These are phyloP conservation scores for Metschnikowia bowlesiae DNA, from an alignment of 805 yeast species.

Conservation along the genomic window DNA sequence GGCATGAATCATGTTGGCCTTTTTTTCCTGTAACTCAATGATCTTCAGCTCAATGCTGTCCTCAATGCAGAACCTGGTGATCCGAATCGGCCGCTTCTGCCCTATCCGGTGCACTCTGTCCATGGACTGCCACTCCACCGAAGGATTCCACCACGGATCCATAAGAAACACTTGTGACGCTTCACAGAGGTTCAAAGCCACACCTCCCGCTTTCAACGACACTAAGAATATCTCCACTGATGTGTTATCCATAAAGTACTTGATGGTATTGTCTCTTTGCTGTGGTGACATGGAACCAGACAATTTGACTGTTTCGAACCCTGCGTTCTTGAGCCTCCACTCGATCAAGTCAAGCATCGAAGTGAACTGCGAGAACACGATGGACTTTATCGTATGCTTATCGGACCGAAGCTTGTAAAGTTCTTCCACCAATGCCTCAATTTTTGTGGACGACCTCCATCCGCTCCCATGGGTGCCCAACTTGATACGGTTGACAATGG, in stretches of 20 bases:
- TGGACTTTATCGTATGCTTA: slow-evolving; percentile 83
- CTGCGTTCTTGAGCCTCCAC: slow-evolving; percentile 93
- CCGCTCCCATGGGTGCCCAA: slow-evolving; percentile 64
- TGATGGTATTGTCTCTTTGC: slow-evolving; percentile 88
- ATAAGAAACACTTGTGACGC: slow-evolving; percentile 93
- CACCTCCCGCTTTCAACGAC: slow-evolving; percentile 97
- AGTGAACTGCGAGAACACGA: slow-evolving; percentile 96
- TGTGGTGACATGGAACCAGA: slow-evolving; percentile 97
- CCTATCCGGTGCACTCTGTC: slow-evolving; percentile 98
- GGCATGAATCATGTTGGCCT: slow-evolving; percentile 97
- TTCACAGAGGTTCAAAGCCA: slow-evolving; percentile 91
- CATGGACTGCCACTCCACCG: slow-evolving; percentile 97
- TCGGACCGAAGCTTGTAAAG: slow-evolving; percentile 82
- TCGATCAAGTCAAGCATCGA: slow-evolving; percentile 94
- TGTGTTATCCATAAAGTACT: slow-evolving; percentile 88
- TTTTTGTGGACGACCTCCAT: slow-evolving; percentile 94
- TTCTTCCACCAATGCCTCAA: slow-evolving; percentile 94
- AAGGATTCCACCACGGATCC: slow-evolving; percentile 99
- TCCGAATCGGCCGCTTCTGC: slow-evolving; percentile 88
- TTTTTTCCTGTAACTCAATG: slow-evolving; percentile 92
- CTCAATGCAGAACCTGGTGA: slow-evolving; percentile 89
- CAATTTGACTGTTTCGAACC: slow-evolving; percentile 87
- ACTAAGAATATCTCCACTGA: slow-evolving; percentile 91
- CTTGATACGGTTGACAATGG: slow-evolving; percentile 82
- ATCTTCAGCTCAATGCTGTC: slow-evolving; percentile 96